Base-by-base conservation (phyloP, 352 stramenopile species). In the Aphanomyces stellatus region DNA sequence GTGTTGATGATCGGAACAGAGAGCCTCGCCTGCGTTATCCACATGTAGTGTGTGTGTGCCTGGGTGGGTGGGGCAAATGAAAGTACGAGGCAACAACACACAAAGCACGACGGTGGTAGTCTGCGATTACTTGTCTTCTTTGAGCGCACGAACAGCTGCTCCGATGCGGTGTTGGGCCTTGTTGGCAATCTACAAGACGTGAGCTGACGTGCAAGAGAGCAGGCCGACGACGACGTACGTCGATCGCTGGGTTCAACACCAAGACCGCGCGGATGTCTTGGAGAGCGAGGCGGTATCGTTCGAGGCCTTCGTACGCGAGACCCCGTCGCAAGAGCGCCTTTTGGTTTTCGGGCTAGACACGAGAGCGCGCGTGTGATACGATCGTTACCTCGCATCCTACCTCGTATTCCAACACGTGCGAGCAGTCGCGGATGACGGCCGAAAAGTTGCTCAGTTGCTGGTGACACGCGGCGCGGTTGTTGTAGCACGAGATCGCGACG, bases 361-460 rank as follows among this genome's bases (percentile, higher is more conserved):
- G 2, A 60, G 2, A 28, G 24, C 10, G 35, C 19, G 13, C 1
- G 11, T 3, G 31, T 64, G 22, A 24, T 43, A 65, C 15, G 24
- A 48, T 33, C 25, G 34, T 22, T 40, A 27, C 13, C 17, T 37
- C 8, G 15, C 13, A 13, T 2, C 61, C 28, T 55, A 75, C 70
- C 24, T 98, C 93, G 56, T 90, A 79, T 76, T 98, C 93, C 27
- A 98, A 76, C 34, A 98, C 94, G 41, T 96, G 88, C 33, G 90
- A 96, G 74, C 93, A 98, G 78, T 98, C 94, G 48, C 85, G 80
- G 69, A 98, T 98, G 17, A 96, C 92, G 40, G 82, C 91, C 51
- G 96, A 96, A 76, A 98, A 98, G 80, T 98, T 97, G 76, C 88
- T 97, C 65, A 98, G 93, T 84, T 98, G 93, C 79, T 98, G 96